Conservation (phyloP, 164 flowering plant species). For the Amborella trichopoda region DNA sequence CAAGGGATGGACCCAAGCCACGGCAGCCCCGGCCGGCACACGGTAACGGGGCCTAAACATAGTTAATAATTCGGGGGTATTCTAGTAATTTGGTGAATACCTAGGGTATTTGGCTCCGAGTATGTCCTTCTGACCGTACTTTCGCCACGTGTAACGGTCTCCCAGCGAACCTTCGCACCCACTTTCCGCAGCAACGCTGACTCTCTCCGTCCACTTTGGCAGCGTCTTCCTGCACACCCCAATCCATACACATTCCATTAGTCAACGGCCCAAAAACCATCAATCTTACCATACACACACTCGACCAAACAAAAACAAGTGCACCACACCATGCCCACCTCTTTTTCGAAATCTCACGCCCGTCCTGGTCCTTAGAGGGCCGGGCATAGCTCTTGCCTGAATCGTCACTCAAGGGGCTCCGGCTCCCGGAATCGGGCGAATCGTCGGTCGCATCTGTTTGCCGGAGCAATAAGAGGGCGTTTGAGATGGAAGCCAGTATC, state of each 20-base stretch:
- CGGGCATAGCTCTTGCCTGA: slow-evolving; percentile 3
- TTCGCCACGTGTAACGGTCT: slow-evolving; percentile 69
- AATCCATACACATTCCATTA: no score
- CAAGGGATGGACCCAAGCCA: no score
- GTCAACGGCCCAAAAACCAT: not conserved
- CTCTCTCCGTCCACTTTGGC: slow-evolving; percentile 33
- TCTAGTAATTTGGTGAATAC: no score
- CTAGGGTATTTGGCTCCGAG: slow-evolving; percentile 67
- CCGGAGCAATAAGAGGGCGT: slow-evolving; percentile 42
- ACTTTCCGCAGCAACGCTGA: slow-evolving; percentile 18
- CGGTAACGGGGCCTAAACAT: no score
- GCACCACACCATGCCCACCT: slow-evolving; percentile 1
- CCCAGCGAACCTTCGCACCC: slow-evolving; percentile 31
- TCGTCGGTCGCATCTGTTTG: slow-evolving; percentile 24
- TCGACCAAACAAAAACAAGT: not conserved
- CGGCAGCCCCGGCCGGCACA: no score
- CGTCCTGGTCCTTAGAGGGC: slow-evolving; percentile 3
- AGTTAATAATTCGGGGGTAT: no score
- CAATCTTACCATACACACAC: not conserved
- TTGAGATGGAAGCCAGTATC: slow-evolving; percentile 47
- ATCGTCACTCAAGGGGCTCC: slow-evolving; percentile 43
- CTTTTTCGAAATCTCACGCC: slow-evolving; percentile 34
- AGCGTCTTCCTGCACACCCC: slow-evolving; percentile 26
- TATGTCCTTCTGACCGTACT: slow-evolving; percentile 76
- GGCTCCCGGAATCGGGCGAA: slow-evolving; percentile 51